Evolutionary conservation across 148 eudicot genomes (phyloP).

Genomic region (Bassia scoparia): DNA sequence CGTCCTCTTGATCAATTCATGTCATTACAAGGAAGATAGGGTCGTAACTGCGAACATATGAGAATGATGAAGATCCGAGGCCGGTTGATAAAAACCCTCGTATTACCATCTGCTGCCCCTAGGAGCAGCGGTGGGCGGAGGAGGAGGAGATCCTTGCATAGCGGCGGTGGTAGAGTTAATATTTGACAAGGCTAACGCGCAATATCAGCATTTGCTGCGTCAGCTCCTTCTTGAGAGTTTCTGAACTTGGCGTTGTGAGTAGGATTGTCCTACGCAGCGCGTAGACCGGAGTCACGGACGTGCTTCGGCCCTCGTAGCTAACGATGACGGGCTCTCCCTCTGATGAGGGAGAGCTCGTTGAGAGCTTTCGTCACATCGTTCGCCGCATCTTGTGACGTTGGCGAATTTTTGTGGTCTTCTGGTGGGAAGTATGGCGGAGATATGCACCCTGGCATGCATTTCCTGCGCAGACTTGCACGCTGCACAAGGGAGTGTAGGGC

Average conservation of each 20-base stretch:
- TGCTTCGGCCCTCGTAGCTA: conserved; percentile 90
- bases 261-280: conserved; percentile 73
- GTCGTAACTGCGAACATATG: neutral
- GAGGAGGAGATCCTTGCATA: conserved; percentile 13
- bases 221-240: conserved; percentile 70
- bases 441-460: conserved; percentile 79
- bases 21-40: conserved; percentile 26
- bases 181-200: conserved; percentile 47
- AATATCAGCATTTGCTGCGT: conserved; percentile 64
- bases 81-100: conserved; percentile 15
- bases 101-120: neutral
- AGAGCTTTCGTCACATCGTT: conserved; percentile 80
- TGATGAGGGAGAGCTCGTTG: conserved; percentile 76
- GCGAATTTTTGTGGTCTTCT: conserved; percentile 80
- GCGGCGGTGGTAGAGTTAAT: conserved; percentile 13
- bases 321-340: conserved; percentile 70
- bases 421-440: conserved; percentile 85
- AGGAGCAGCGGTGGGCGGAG: conserved; percentile 19
- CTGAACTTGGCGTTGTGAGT: conserved; percentile 67
- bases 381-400: conserved; percentile 91
- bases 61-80: neutral
- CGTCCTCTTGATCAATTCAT: conserved; percentile 11
- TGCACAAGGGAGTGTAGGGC: conserved; percentile 82
- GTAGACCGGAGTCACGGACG: conserved; percentile 66
- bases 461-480: conserved; percentile 86